Percentiles rank a stretch among this genome's conserved stretches.
These are phyloP conservation scores for Pichia rugopelliculosa DNA, from an alignment of 805 yeast genomes.

Conservation along the genomic window DNA sequence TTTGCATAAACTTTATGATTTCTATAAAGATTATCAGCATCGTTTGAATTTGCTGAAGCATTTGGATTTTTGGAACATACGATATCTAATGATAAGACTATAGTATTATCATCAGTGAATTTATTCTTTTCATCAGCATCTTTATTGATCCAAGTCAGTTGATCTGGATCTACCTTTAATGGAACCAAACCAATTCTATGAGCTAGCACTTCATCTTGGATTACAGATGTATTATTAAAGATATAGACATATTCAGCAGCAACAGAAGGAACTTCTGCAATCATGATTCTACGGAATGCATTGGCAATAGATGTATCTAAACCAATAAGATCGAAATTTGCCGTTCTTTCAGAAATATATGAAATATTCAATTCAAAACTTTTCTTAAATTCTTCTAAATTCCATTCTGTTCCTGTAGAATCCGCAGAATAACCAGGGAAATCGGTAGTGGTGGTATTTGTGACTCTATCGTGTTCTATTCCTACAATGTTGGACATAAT, in stretches of 20 bases:
- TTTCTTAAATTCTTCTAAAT: conserved; percentile 68
- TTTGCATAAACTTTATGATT: conserved; percentile 85
- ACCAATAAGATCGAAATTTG: conserved; percentile 81
- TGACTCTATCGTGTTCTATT: conserved; percentile 83
- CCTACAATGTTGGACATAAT: conserved; percentile 58
- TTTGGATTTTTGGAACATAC: conserved; percentile 80
- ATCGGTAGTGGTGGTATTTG: conserved; percentile 82
- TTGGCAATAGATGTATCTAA: conserved; percentile 91
- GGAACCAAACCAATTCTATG: conserved; percentile 94
- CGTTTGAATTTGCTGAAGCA: conserved; percentile 69
- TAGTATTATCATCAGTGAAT: conserved; percentile 82
- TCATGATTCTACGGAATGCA: conserved; percentile 95
- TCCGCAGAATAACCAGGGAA: conserved; percentile 75
- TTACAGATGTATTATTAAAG: conserved; percentile 91
- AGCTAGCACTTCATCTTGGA: conserved; percentile 94
- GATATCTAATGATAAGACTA: conserved; percentile 74
- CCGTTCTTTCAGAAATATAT: conserved; percentile 56
- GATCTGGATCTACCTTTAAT: conserved; percentile 84
- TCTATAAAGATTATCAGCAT: conserved; percentile 76
- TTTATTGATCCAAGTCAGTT: conserved; percentile 73
- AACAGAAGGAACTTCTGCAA: conserved; percentile 91
- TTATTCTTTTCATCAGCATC: conserved; percentile 56
- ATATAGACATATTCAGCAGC: conserved; percentile 90
- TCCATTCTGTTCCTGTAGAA: conserved; percentile 66
- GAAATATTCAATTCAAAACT: conserved; percentile 60